phyloP scores from a whole-genome alignment of 345 rosid genomes.

The Syzygium oleosum region DNA sequence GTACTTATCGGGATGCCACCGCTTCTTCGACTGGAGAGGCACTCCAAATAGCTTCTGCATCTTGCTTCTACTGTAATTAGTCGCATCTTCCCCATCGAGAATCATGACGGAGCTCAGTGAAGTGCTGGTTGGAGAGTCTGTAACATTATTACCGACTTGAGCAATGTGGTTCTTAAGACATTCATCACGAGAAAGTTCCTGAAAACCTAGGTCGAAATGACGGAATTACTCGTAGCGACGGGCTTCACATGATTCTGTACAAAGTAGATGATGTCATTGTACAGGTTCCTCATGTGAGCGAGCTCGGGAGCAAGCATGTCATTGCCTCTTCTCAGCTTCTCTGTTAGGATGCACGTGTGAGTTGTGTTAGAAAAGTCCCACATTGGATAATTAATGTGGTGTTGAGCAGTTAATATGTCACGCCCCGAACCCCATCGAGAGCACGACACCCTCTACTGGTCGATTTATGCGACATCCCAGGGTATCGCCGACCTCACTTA shows the following conservation, averaged over 20 bases:
- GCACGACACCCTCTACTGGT: too few species aligned
- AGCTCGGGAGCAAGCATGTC: slow-evolving; percentile 73
- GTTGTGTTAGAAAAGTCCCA: too few species aligned
- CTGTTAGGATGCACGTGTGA: too few species aligned
- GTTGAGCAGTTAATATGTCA: too few species aligned
- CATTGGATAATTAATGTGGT: too few species aligned
- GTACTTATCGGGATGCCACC: not conserved
- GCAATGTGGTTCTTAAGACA: not conserved
- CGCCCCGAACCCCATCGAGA: too few species aligned
- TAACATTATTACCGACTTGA: not conserved
- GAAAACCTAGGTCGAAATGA: not conserved
- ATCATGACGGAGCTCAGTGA: slow-evolving; percentile 31
- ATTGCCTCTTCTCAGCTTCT: slow-evolving; percentile 70
- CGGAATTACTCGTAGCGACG: slow-evolving; percentile 49
- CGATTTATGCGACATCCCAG: too few species aligned
- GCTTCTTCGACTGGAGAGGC: slow-evolving; percentile 58
- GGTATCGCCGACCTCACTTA: too few species aligned
- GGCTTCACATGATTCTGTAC: slow-evolving; percentile 92
- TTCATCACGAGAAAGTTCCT: not conserved
- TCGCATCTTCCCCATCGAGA: slow-evolving; percentile 18
- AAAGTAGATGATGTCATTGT: slow-evolving; percentile 81
- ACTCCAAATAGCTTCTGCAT: slow-evolving; percentile 70
- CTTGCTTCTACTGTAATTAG: slow-evolving; percentile 14
- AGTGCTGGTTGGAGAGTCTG: slow-evolving; percentile 13
- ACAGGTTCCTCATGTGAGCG: slow-evolving; percentile 84